phyloP scores from a whole-genome alignment of 345 rosid genomes.

The Eutrema yunnanense region DNA sequence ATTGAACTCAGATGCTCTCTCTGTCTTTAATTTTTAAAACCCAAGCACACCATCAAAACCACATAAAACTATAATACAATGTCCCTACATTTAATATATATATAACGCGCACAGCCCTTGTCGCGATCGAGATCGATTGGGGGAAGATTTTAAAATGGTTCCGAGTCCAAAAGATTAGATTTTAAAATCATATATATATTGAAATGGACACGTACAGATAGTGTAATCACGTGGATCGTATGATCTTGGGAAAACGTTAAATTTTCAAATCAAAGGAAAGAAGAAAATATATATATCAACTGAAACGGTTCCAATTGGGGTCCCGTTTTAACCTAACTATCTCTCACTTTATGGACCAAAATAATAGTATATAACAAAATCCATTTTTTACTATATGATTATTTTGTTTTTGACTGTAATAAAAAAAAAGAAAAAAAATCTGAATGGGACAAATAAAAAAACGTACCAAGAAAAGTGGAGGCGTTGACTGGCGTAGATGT shows the following conservation, averaged over 20 bases:
- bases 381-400: not conserved
- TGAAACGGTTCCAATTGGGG: conserved; percentile 20
- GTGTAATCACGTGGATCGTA: conserved; percentile 27
- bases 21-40: not conserved
- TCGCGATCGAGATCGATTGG: conserved; percentile 13
- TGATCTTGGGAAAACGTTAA: conserved; percentile 21
- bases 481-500: conserved; percentile 95
- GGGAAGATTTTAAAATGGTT: conserved; percentile 7
- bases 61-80: not conserved
- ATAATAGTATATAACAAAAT: not conserved
- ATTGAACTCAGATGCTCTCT: conserved; percentile 14
- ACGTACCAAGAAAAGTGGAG: conserved; percentile 86
- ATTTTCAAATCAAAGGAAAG: not conserved
- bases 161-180: conserved; percentile 8
- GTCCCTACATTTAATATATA: conserved; percentile 16
- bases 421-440: not conserved
- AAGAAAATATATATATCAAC: conserved; percentile 1
- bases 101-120: not conserved
- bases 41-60: not conserved
- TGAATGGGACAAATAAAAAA: not conserved
- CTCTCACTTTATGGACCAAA: conserved; percentile 13
- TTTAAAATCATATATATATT: not conserved
- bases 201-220: conserved; percentile 22
- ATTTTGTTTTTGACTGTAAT: not conserved
- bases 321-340: conserved; percentile 26